Percentiles rank a stretch among this genome's conserved stretches.
Evolutionary conservation across 164 flowering plant genomes (phyloP).

Genomic region (Aristolochia fimbriata): DNA sequence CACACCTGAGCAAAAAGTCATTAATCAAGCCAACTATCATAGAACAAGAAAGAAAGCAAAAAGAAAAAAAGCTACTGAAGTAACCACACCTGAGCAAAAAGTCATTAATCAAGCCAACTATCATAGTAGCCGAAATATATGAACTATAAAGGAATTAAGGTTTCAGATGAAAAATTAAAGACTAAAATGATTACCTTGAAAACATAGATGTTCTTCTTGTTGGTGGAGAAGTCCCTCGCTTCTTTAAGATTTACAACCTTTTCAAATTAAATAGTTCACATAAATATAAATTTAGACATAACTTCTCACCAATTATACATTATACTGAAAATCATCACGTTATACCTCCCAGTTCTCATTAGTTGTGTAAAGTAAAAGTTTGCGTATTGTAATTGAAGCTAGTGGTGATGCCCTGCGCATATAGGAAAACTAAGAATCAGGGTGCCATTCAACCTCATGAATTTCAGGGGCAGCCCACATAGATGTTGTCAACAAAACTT

Average conservation of each 20-base stretch:
- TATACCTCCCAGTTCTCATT: constrained; percentile 91
- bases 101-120: no score
- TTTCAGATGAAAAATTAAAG: no score
- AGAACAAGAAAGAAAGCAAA: no score
- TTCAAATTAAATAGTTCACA: constrained; percentile 5
- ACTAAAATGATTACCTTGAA: constrained; percentile 56
- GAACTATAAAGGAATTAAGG: no score
- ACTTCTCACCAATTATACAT: not conserved
- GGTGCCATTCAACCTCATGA: no score
- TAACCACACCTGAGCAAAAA: no score
- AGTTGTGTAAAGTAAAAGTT: constrained; percentile 75
- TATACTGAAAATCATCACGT: not conserved
- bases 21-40: no score
- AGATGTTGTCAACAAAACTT: no score
- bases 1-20: no score
- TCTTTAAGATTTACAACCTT: constrained; percentile 96
- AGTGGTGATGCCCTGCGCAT: constrained; percentile 74
- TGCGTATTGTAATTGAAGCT: constrained; percentile 89
- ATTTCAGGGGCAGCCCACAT: no score
- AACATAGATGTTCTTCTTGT: constrained; percentile 69
- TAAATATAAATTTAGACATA: constrained; percentile 5
- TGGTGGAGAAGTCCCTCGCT: constrained; percentile 78
- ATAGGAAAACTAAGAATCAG: constrained; percentile 1
- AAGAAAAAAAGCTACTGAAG: no score
- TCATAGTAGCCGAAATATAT: no score